Conservation (phyloP, 176 grass and related monocot species). For the Microstegium vimineum region DNA sequence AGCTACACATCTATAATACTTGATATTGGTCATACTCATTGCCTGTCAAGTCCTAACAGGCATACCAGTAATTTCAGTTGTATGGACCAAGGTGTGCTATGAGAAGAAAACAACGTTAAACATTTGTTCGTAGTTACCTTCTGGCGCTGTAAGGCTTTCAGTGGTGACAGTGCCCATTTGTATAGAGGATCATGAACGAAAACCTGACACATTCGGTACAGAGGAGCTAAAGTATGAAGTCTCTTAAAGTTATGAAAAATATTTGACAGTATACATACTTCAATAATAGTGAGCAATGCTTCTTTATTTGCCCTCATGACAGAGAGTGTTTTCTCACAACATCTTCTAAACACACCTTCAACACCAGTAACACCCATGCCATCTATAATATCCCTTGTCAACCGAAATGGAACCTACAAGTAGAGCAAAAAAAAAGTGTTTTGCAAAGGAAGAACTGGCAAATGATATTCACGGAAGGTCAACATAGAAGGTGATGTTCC, state of each 20-base stretch:
- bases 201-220: constrained; percentile 43
- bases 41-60: not conserved
- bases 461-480: not conserved
- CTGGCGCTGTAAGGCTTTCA: constrained; percentile 92
- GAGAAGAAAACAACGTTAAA: not conserved
- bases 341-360: constrained; percentile 96
- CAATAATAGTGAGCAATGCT: constrained; percentile 85
- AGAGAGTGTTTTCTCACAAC: constrained; percentile 89
- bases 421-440: not conserved
- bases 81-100: not conserved
- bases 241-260: not conserved
- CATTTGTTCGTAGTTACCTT: constrained; percentile 46
- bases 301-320: constrained; percentile 96
- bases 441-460: not conserved
- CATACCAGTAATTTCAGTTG: not conserved
- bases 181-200: constrained; percentile 98
- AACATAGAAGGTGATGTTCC: constrained; percentile 1
- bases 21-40: not conserved
- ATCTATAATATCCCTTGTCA: constrained; percentile 89
- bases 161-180: constrained; percentile 97
- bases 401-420: constrained; percentile 78
- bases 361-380: constrained; percentile 93
- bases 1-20: not conserved
- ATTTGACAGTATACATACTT: constrained; percentile 45
- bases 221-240: constrained; percentile 8